Base-by-base conservation (phyloP, 306 rosid genomes). In the Casuarina glauca region DNA sequence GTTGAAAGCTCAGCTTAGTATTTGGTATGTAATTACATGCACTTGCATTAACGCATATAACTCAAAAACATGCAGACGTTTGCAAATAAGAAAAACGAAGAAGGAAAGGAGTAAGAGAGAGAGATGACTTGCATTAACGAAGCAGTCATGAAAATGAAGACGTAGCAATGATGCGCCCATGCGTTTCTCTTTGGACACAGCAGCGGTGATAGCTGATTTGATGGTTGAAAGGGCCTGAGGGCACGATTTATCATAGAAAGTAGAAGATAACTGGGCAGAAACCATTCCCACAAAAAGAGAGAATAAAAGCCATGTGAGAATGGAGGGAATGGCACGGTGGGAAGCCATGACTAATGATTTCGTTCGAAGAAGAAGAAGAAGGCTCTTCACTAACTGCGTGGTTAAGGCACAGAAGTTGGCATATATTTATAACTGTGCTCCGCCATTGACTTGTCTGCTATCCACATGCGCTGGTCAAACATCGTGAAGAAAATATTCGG, bases 131-230 rank as follows among this genome's bases (percentile, higher is more conserved):
- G 85, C 97, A 82, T 88, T 91, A 66, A 92, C 97, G 85, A 92
- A 92, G 75, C 97, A 92, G 73, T 92, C 97, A 68, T 92, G 97
- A 78, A 92, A 92, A 73, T 92, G 97, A 75, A 92, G 97, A 61
- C 97, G 97, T 0, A 92, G 97, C 20, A 92, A 63, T 15, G 96
- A 92, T 0, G 97, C 97, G 0, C 97, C 97, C 97, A 92, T 92
- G 75, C 97, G 97, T 72, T 63, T 36, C 68, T 92, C 97, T 0
- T n/a, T 84, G 9, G 10, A 53, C 0, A 92, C 88, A 4, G 96
- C 93, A 38, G 87, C 41, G 32, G 0, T 0, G 2, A 90, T 85
- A 10, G 75, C 87, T 0, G 81, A 9, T 32, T 54, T 83, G 50
- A 92, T 90, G 86, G 85, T 83, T 63, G 91, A 71, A 72, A 92